Evolutionary conservation across 352 stramenopile genomes (phyloP).

Genomic region (Globisporangium splendens): DNA sequence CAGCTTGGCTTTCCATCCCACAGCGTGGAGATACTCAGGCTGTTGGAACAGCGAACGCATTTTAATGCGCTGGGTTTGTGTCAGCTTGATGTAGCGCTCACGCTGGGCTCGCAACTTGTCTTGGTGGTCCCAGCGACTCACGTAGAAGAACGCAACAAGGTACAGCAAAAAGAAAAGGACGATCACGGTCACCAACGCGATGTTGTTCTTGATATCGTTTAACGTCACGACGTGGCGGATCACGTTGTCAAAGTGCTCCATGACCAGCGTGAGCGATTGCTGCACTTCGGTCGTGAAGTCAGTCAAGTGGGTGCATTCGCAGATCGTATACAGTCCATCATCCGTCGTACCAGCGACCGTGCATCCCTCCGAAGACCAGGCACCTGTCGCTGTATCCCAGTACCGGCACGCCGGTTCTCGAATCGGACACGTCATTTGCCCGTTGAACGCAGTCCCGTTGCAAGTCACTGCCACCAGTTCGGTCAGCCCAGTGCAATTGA

Average conservation of each 20-base stretch:
- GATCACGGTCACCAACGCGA: slow-evolving; percentile 50
- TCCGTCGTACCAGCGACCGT: slow-evolving; percentile 42
- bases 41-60: slow-evolving; percentile 56
- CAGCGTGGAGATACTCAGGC: slow-evolving; percentile 52
- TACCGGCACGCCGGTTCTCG: slow-evolving; percentile 51
- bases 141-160: slow-evolving; percentile 48
- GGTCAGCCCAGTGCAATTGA: slow-evolving; percentile 45
- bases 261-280: slow-evolving; percentile 51
- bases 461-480: slow-evolving; percentile 35
- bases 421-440: slow-evolving; percentile 46
- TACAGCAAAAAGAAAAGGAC: slow-evolving; percentile 50
- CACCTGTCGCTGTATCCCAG: slow-evolving; percentile 37
- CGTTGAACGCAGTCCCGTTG: slow-evolving; percentile 50
- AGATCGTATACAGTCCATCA: slow-evolving; percentile 69
- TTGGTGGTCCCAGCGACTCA: slow-evolving; percentile 51
- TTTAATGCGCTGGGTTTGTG: slow-evolving; percentile 53
- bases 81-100: slow-evolving; percentile 29
- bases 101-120: slow-evolving; percentile 35
- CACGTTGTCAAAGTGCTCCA: slow-evolving; percentile 58
- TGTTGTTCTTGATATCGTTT: slow-evolving; percentile 57
- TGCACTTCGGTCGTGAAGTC: slow-evolving; percentile 68
- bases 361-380: slow-evolving; percentile 64
- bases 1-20: slow-evolving; percentile 39
- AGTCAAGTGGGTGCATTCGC: slow-evolving; percentile 68
- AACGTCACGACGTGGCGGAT: slow-evolving; percentile 49